Percentiles rank a stretch among this genome's conserved stretches.
Conservation (phyloP, 331 rosid species). For the Ulmus americana region DNA sequence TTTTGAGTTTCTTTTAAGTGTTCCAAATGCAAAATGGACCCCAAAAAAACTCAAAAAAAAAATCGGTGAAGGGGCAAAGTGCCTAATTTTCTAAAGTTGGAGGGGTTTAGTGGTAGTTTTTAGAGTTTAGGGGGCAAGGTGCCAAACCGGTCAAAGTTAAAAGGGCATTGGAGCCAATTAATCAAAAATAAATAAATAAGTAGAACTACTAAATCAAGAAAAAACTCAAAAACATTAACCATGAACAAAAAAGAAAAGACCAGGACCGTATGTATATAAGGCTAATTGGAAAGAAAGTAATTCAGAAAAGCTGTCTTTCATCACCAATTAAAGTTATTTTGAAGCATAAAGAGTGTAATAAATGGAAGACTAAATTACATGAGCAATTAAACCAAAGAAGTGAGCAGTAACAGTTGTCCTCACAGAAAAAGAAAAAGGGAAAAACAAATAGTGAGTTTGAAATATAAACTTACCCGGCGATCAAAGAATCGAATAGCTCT, state of each 20-base stretch:
- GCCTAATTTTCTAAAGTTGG: too few relatives aligned
- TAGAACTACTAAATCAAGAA: not conserved
- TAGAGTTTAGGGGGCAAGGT: too few relatives aligned
- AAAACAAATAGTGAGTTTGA: conserved; percentile 2
- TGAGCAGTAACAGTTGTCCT: not conserved
- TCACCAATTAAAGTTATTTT: not conserved
- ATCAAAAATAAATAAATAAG: too few relatives aligned
- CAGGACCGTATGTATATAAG: not conserved
- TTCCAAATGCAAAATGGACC: too few relatives aligned
- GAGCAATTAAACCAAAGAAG: not conserved
- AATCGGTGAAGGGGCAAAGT: too few relatives aligned
- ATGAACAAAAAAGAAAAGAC: not conserved
- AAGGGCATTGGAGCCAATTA: too few relatives aligned
- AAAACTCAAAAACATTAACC: not conserved
- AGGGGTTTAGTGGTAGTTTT: too few relatives aligned
- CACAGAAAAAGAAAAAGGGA: not conserved
- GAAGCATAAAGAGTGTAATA: not conserved
- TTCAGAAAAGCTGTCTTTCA: too few relatives aligned
- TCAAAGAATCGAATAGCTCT: conserved; percentile 89
- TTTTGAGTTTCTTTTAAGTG: too few relatives aligned
- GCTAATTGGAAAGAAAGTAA: too few relatives aligned
- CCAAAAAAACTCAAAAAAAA: too few relatives aligned
- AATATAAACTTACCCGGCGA: conserved; percentile 66
- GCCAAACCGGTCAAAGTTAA: too few relatives aligned
- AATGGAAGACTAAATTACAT: not conserved